Evolutionary conservation across 306 rosid species (phyloP), one percentile per base, ranked within the genome.

Genomic region (Vachellia pachyceras): DNA sequence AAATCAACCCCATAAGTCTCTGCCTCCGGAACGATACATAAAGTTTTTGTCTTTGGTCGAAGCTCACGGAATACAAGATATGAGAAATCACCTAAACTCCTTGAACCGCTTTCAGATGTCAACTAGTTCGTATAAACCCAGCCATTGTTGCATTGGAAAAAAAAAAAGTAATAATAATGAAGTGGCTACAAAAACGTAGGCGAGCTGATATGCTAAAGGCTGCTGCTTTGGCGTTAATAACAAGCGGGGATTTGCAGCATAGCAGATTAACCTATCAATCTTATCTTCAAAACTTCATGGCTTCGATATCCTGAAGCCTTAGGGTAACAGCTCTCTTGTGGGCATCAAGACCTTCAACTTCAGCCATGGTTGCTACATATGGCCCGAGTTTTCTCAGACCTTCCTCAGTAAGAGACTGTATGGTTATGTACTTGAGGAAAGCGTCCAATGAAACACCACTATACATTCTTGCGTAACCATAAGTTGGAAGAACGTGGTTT

Each of bases 391-490:
- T 91, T 84, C 79, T 84, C 68, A 95, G 87, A 78, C 99, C 99
- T 54, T 93, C 99, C 84, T 93, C 99, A 0, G 99, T 89, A 73
- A 95, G 89, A 85, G 99, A 95, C 79, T 95, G 99, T 72, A 95
- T 87, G 0, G 98, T 95, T 84, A 95, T 95, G 90, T 91, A 95
- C 88, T 91, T 95, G 7, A 91, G 89, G 85, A 95, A 93, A 5
- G 98, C 93, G 90, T 95, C 99, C 76, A 95, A 80, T 14, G 99
- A 88, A 79, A 93, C 97, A 36, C 99, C 99, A n/a, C 97, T 82
- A 12, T 95, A 95, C 99, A 95, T 95, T 78, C 97, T 89, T 13
- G 99, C 98, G 88, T 95, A 95, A n/a, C 98, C 99, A 39, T 95
- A 95, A 6, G 99, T 93, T 23, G 99, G 99, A 85, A 95, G 99